Evolutionary conservation across 179 eudicot genomes (phyloP), one percentile per base, ranked within the genome.

Genomic region (Sideroxylon spinosum): DNA sequence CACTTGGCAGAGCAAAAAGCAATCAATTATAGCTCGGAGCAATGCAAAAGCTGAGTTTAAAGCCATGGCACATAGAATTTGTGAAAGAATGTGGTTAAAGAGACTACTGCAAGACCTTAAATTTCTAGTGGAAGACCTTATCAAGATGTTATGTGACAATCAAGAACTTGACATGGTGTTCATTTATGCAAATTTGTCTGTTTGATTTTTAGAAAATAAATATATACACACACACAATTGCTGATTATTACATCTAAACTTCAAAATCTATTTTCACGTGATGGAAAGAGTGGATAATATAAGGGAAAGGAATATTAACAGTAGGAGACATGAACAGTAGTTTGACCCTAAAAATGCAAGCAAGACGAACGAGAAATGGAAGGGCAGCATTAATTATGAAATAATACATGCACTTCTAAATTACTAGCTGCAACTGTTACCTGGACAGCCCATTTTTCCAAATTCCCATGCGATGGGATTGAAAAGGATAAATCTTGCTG

Each of bases 401-500:
- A 37, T 20, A 32, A 25, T 25, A 53, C 22, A 67, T 0, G 22
- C 60, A 64, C 2, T 29, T 7, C 32, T 67, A 19, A 46, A 77
- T 67, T 2, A 64, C 17, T 16, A 59, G 23, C 62, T 64, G 78
- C 44, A 74, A 76, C n/a, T 64, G 44, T 77, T 79, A 92, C 97
- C 97, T 95, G 98, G 60, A 89, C 84, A 86, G 97, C 90, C 98
- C 98, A 94, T 88, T 74, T 88, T 84, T 93, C 97, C 81, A 95
- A 85, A 83, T 95, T 95, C 80, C 98, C 98, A 81, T 88, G 90
- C 71, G 87, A 78, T 76, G 97, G 98, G 76, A 94, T 87, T 53
- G 93, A 79, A 74, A 97, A 94, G 55, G 91, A 88, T 78, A 94
- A 80, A 88, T 94, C 98, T 82, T 90, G 84, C 56, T 91, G 75